Evolutionary conservation across 2,329 filamentous ascomycete genomes (phyloP), one percentile per base, ranked within the genome.

Genomic region (Aureobasidium musti): DNA sequence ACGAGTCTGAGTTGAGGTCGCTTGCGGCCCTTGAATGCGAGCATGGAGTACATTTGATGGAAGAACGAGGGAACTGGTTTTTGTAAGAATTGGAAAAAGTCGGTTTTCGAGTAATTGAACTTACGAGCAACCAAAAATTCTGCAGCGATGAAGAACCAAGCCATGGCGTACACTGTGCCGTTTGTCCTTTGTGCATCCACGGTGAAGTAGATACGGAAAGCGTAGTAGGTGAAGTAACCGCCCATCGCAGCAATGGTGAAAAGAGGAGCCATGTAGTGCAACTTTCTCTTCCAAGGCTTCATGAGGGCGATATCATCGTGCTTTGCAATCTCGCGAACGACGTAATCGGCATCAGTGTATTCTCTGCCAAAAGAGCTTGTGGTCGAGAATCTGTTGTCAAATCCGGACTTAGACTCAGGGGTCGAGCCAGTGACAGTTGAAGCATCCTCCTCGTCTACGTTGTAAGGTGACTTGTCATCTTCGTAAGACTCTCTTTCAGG

Each of bases 31-130:
- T 60, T 66, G 64, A 66, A 66, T 28, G 52, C 64, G 53, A 66
- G 64, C 53, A 66, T 57, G n/a, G 64, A 66, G 76, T 97, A 97
- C 68, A 98, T 87, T 68, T 89, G 88, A 67, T 89, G 89, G 81
- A 97, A 98, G 82, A 94, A 97, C 19, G 85, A 83, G 63, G 90
- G 85, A 23, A 97, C 91, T 65, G 21, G 17, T 11, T 41, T 56
- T 37, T 14, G 41, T 56, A 33, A 37, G 30, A 59, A 47, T 39
- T 28, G 45, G 53, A 23, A 45, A 47, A 33, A 23, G 1, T 37
- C 11, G 33, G 11, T 5, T 33, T 49, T 39, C 13, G 21, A 26
- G 23, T n/a, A 7, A 43, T 37, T 13, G 5, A 19, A 65, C 63
- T 65, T 57, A 65, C 63, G 37, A 30, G 64, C 53, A 28, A 66